Evolutionary conservation across 306 rosid genomes (phyloP), one percentile per base, ranked within the genome.

Genomic region (Elaeagnus macrophylla): DNA sequence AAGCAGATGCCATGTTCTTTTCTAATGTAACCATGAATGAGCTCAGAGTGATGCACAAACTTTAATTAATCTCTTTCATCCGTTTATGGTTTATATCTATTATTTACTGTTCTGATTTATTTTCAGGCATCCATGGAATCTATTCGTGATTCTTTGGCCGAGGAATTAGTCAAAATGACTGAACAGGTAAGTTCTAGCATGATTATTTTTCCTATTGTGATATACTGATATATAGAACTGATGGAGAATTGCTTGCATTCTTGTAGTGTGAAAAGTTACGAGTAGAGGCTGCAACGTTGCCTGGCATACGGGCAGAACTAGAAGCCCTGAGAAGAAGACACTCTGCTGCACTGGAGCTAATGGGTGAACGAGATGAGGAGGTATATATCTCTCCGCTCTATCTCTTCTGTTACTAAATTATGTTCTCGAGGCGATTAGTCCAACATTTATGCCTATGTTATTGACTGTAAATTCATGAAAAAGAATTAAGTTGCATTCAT

Each of bases 321-420:
- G 99, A 93, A 58, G 83, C 96, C 59, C 67, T 93, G 53, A 84
- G 99, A 80, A 93, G 85, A 76, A 77, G 99, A 70, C 99, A 93
- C 74, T 75, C 95, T 67, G 84, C 99, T 68, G 99, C 99, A 12
- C 70, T 93, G 80, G 99, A 93, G 77, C 81, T 93, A 72, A 93
- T 93, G 99, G 99, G 99, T 2, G 99, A 93, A 75, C 96, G 96
- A 48, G 99, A 91, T 67, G 99, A 87, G 67, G 96, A 93, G 99
- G 99, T 91, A 76, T 32, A 25, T 32, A 57, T 66, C 67, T 53
- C 39, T 53, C 62, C 53, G 25, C 37, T 20, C 47, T 50, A 37
- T 37, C 39, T 37, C 17, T 57, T 42, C 55, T 40, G 64, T 20
- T 56, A 10, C 32, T 45, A 54, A 35, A 20, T 38, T 19, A 20